phyloP scores from a whole-genome alignment of 2,329 filamentous ascomycete genomes.

The Dactylellina haptotyla region DNA sequence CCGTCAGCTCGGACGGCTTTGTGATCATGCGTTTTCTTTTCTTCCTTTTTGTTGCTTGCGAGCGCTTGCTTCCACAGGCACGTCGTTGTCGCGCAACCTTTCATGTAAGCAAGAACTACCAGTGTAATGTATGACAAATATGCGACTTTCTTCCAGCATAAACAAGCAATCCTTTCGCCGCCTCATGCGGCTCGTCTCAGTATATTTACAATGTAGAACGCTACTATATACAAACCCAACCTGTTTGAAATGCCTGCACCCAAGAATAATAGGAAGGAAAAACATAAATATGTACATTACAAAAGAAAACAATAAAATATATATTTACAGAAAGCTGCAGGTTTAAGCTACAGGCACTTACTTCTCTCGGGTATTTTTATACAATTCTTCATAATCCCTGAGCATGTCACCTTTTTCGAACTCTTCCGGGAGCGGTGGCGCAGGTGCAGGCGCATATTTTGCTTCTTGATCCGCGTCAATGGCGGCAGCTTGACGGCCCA shows the following conservation, averaged over 20 bases:
- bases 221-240: background rate
- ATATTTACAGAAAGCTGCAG: background rate
- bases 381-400: background rate
- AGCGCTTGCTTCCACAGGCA: too few relatives aligned
- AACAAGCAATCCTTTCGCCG: background rate
- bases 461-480: conserved; percentile 6
- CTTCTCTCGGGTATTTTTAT: background rate
- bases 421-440: background rate
- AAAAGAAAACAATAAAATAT: background rate
- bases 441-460: background rate
- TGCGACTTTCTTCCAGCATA: background rate
- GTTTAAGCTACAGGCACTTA: background rate
- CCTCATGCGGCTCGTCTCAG: background rate
- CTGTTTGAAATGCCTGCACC: background rate
- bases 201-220: background rate
- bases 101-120: too few relatives aligned
- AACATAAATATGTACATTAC: conserved; percentile 8
- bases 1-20: conserved; percentile 10
- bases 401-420: background rate
- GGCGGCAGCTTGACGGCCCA: conserved; percentile 9
- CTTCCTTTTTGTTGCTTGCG: background rate
- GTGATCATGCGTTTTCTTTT: background rate
- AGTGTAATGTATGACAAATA: background rate
- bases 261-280: background rate
- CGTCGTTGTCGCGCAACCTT: too few relatives aligned